A percentile compares a stretch with the other conserved stretches of the same genome.
These are phyloP conservation scores for Orbilia ellipsospora DNA, from an alignment of 2,329 filamentous ascomycete genomes.

Conservation along the genomic window DNA sequence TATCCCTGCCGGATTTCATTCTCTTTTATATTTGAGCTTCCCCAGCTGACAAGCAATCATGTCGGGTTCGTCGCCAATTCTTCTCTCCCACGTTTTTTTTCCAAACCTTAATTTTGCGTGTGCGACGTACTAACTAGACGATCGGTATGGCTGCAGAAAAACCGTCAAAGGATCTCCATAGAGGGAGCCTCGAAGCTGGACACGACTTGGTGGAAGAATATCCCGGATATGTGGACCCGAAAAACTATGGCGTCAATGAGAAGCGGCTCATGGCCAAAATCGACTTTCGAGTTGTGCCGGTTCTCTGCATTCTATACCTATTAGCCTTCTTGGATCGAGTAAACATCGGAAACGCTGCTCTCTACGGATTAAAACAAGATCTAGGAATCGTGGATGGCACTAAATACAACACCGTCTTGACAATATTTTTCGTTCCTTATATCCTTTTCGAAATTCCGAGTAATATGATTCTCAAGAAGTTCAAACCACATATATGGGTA, in stretches of 20 bases:
- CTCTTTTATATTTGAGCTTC: slow-evolving; percentile 15
- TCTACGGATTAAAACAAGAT: slow-evolving; percentile 74
- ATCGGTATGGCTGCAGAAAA: slow-evolving; percentile 36
- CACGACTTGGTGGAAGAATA: slow-evolving; percentile 48
- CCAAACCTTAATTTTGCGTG: neutral
- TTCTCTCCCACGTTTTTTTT: neutral
- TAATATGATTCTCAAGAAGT: slow-evolving; percentile 76
- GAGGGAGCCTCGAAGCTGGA: slow-evolving; percentile 39
- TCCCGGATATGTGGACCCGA: slow-evolving; percentile 39
- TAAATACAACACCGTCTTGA: slow-evolving; percentile 79
- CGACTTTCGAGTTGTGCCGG: slow-evolving; percentile 77
- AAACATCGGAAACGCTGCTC: slow-evolving; percentile 81
- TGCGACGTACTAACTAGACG: slow-evolving; percentile 4
- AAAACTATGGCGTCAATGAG: slow-evolving; percentile 63
- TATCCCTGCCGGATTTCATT: slow-evolving; percentile 17
- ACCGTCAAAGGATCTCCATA: slow-evolving; percentile 29
- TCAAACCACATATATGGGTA: slow-evolving; percentile 75
- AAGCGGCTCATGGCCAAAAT: slow-evolving; percentile 75
- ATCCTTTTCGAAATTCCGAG: slow-evolving; percentile 76
- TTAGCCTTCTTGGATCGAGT: slow-evolving; percentile 78
- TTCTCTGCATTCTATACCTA: slow-evolving; percentile 77
- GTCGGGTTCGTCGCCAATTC: slow-evolving; percentile 41
- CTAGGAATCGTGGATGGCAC: slow-evolving; percentile 68
- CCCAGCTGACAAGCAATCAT: slow-evolving; percentile 18
- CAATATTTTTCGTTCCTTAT: slow-evolving; percentile 85